Conservation (phyloP, 179 eudicot genomes). For the Vitellaria paradoxa region DNA sequence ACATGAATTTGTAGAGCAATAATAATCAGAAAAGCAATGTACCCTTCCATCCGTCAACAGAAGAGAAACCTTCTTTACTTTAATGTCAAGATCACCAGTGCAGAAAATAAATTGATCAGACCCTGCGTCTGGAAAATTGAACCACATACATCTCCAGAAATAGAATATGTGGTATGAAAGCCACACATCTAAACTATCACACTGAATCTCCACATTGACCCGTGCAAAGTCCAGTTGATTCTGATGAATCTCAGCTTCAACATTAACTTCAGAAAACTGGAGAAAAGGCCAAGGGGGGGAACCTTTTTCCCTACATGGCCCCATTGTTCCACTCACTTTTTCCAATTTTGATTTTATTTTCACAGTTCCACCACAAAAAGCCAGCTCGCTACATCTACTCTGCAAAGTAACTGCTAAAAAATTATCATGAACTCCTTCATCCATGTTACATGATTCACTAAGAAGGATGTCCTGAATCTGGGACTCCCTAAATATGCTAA, state of each 20-base stretch:
- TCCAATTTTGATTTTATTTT: constrained; percentile 44
- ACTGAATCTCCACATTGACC: constrained; percentile 31
- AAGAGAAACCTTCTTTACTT: constrained; percentile 62
- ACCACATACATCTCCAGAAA: constrained; percentile 51
- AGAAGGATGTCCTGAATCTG: constrained; percentile 22
- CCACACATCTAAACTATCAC: constrained; percentile 73
- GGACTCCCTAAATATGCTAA: constrained; percentile 23
- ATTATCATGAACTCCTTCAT: constrained; percentile 38
- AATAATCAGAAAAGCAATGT: constrained; percentile 16
- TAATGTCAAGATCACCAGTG: constrained; percentile 42
- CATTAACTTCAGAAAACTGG: constrained; percentile 52
- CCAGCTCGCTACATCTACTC: constrained; percentile 51
- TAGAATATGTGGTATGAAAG: constrained; percentile 69
- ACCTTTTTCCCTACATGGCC: constrained; percentile 34
- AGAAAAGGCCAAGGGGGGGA: constrained; percentile 67
- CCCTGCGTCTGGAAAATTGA: constrained; percentile 40
- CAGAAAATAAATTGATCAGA: constrained; percentile 30
- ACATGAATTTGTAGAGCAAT: too few species aligned
- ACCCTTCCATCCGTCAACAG: constrained; percentile 93
- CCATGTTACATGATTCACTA: constrained; percentile 20
- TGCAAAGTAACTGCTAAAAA: constrained; percentile 45
- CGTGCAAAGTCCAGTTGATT: constrained; percentile 24
- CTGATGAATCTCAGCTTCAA: constrained; percentile 43
- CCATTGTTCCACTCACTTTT: constrained; percentile 54
- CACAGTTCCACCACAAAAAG: constrained; percentile 30